Base-by-base conservation (phyloP, 306 rosid genomes). In the Pyrus pyrifolia region DNA sequence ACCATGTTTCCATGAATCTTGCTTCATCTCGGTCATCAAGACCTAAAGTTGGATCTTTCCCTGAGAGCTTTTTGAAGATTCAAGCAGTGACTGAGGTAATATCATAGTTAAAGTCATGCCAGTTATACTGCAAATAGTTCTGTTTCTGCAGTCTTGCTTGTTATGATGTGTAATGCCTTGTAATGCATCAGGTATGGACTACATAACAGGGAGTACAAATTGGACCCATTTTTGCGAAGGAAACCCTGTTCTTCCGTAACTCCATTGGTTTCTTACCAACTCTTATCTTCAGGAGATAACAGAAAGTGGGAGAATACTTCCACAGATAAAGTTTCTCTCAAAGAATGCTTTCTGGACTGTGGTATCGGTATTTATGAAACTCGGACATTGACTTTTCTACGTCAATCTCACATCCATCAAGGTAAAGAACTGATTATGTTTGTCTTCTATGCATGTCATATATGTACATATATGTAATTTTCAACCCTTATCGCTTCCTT, bases 331-430 rank as follows among this genome's bases (percentile, higher is more conserved):
- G 62, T 46, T 83, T 72, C 81, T 76, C 6, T 35, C 51, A 75
- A 80, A 30, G 62, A 70, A 27, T 31, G 33, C 78, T 55, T 76
- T 10, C 23, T 66, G 38, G 71, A 53, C 38, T 45, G 49, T 22
- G 40, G 42, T 14, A 17, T 23, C 14, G 35, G 27, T 45, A 46
- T 21, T 45, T 29, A 23, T 69, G 64, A 70, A 42, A 55, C 63
- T 55, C 78, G 83, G 77, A 78, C 68, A 8, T 69, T 84, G 78
- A 73, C 42, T 53, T 81, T 74, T 78, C 73, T 72, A 55, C 73
- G 7, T 66, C 70, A 74, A 46, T 70, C 67, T 77, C 65, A 31
- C 46, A 40, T 27, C 66, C 11, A 6, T 66, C 72, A 65, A 78
- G 79, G 85, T 84, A 61, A 66, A 44, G 45, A 15, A n/a, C 60